Conservation (phyloP, 2,329 filamentous ascomycete species). For the Sphaerulina vaccinii region DNA sequence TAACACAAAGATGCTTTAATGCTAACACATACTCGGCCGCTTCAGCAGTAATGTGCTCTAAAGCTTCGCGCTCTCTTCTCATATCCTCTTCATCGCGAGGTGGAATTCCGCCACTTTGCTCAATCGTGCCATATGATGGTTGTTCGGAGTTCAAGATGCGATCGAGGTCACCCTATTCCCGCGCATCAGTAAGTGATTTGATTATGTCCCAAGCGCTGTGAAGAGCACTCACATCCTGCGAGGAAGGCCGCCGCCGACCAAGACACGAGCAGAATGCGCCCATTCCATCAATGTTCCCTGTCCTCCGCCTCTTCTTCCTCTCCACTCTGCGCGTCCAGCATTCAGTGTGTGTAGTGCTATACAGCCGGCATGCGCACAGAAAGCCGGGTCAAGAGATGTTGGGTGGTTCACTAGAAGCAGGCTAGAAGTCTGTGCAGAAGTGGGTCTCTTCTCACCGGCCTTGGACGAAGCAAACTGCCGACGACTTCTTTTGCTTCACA, state of each 20-base stretch:
- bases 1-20: background rate
- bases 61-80: conserved; percentile 47
- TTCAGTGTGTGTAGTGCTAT: background rate
- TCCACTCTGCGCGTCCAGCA: background rate
- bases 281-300: conserved; percentile 8
- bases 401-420: too few relatives aligned
- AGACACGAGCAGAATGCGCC: conserved; percentile 13
- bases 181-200: conserved; percentile 26
- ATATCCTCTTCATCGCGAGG: conserved; percentile 52
- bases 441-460: background rate
- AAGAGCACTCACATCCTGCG: conserved; percentile 43
- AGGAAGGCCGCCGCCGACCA: conserved; percentile 39
- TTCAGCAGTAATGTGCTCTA: conserved; percentile 51
- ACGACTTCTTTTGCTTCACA: too few relatives aligned
- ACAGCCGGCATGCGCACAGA: too few relatives aligned
- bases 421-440: background rate
- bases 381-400: too few relatives aligned
- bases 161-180: conserved; percentile 45
- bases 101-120: conserved; percentile 35
- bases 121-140: conserved; percentile 47
- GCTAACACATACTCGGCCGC: conserved; percentile 46
- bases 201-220: background rate
- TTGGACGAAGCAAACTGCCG: background rate
- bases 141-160: conserved; percentile 47
- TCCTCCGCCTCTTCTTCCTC: background rate